These are phyloP conservation scores for Cyberlindnera veronae DNA, from an alignment of 805 yeast genomes.

Conservation along the genomic window DNA sequence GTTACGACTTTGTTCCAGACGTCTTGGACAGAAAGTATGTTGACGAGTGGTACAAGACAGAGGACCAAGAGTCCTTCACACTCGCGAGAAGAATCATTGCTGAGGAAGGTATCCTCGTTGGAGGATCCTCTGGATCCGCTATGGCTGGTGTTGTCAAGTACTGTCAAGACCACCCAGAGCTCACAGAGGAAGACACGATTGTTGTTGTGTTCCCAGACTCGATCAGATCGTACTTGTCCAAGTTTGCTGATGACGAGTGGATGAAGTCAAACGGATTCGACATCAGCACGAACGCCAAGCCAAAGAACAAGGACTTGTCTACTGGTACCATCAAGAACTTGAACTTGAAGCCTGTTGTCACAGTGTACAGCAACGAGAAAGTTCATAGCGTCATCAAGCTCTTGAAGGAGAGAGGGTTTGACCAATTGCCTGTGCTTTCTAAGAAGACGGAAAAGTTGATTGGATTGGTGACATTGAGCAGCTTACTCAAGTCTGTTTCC, in stretches of 20 bases:
- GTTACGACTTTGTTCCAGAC: constrained; percentile 84
- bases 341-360: constrained; percentile 74
- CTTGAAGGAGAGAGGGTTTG: constrained; percentile 73
- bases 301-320: constrained; percentile 42
- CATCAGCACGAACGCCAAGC: constrained; percentile 46
- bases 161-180: constrained; percentile 52
- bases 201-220: constrained; percentile 87
- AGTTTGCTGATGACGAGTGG: constrained; percentile 91
- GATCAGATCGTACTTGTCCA: constrained; percentile 79
- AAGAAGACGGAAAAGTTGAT: constrained; percentile 46
- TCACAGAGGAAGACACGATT: constrained; percentile 69
- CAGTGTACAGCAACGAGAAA: constrained; percentile 58
- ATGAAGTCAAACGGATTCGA: constrained; percentile 71
- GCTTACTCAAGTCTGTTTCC: constrained; percentile 63
- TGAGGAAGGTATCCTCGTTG: constrained; percentile 84
- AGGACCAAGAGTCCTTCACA: constrained; percentile 74
- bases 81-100: constrained; percentile 78
- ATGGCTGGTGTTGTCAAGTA: constrained; percentile 74
- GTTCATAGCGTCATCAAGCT: constrained; percentile 64
- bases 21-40: constrained; percentile 64
- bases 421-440: constrained; percentile 76
- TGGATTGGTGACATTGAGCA: constrained; percentile 76
- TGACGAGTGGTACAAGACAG: constrained; percentile 83
- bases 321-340: constrained; percentile 64
- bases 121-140: constrained; percentile 88